Percentiles rank a stretch among this genome's conserved stretches.
These are phyloP conservation scores for Zymoseptoria tritici DNA, from an alignment of 2,329 filamentous ascomycete genomes.

Conservation along the genomic window DNA sequence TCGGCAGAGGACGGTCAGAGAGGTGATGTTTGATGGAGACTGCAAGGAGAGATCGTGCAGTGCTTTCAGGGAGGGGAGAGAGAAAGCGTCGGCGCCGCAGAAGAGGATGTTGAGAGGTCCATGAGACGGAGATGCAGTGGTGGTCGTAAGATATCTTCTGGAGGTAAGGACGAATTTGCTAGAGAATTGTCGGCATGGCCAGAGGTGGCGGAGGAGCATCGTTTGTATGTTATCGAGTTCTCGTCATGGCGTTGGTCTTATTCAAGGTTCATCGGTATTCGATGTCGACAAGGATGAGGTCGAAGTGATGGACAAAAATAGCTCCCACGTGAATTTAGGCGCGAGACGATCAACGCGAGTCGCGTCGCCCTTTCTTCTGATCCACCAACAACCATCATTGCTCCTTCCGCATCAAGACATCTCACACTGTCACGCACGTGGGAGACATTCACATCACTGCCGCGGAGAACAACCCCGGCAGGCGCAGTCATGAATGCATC, in stretches of 20 bases:
- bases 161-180: not conserved
- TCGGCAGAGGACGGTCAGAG: constrained; percentile 78
- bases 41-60: constrained; percentile 47
- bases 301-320: not conserved
- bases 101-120: constrained; percentile 77
- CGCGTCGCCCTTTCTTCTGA: not conserved
- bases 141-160: not conserved
- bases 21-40: constrained; percentile 50
- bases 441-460: not conserved
- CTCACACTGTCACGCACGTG: not conserved
- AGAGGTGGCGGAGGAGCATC: not conserved
- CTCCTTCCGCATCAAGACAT: not conserved
- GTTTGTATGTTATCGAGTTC: not conserved
- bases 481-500: not conserved
- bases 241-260: not conserved
- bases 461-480: not conserved
- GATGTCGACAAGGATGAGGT: not conserved
- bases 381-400: not conserved
- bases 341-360: not conserved
- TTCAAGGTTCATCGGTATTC: not conserved
- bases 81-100: constrained; percentile 90
- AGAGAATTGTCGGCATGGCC: not conserved
- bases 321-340: not conserved
- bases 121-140: not conserved
- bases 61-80: constrained; percentile 65